Conservation (phyloP, 2,329 filamentous ascomycete genomes). For the Diaporthe sp. region DNA sequence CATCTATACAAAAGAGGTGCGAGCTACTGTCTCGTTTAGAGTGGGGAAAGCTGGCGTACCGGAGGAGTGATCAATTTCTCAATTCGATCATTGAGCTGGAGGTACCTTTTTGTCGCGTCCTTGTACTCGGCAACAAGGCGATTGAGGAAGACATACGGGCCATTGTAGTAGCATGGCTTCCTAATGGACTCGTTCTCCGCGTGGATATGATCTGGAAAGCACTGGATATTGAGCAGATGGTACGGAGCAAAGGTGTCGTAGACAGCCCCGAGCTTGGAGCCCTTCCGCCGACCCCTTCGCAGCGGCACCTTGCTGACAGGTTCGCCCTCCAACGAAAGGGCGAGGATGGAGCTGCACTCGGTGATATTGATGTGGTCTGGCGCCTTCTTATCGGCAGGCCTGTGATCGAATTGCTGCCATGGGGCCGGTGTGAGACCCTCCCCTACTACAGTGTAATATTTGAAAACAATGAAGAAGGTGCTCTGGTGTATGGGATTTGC, state of each 20-base stretch:
- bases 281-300: constrained; percentile 57
- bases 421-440: constrained; percentile 65
- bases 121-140: constrained; percentile 68
- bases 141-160: constrained; percentile 70
- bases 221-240: constrained; percentile 69
- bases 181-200: constrained; percentile 64
- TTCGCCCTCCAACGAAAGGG: constrained; percentile 64
- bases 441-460: constrained; percentile 72
- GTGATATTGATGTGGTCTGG: constrained; percentile 67
- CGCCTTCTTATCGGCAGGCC: constrained; percentile 49
- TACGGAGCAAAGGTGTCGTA: constrained; percentile 70
- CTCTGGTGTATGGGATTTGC: constrained; percentile 58
- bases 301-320: constrained; percentile 61
- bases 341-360: constrained; percentile 69
- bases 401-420: constrained; percentile 68
- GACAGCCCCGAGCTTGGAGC: constrained; percentile 59
- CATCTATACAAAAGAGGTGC: background rate
- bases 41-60: constrained; percentile 41
- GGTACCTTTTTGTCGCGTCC: constrained; percentile 68
- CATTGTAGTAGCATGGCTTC: constrained; percentile 65
- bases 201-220: constrained; percentile 68
- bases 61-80: constrained; percentile 69
- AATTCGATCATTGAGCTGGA: constrained; percentile 66
- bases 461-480: constrained; percentile 72
- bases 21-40: background rate